Base-by-base conservation (phyloP, 2,329 filamentous ascomycete genomes). In the Saccharata proteae region DNA sequence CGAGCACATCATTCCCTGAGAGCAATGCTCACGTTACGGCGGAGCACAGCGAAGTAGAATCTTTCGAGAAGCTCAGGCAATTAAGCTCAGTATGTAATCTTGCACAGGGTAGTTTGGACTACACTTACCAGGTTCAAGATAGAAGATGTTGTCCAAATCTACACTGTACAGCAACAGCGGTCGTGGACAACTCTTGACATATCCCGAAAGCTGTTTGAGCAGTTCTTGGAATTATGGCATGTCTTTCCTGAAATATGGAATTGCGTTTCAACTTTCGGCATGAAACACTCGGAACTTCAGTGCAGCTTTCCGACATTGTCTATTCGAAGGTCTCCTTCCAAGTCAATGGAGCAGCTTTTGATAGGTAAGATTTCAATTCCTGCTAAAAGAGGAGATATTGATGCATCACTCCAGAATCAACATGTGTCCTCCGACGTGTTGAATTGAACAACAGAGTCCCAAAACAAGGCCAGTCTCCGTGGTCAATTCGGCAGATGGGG, bases 401-500 rank as follows among this genome's bases (percentile, higher is more conserved):
- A n/a, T n/a, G n/a, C n/a, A n/a, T n/a, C n/a, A n/a, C n/a, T n/a
- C n/a, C 15, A 39, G 37, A 39, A 19, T 34, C 24, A 3, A 15
- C 25, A 3, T 39, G 23, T 14, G 32, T 39, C n/a, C 19, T 39
- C 3, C 27, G 37, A 8, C 34, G 37, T 15, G 34, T 21, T 8
- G 37, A 39, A 16, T 13, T 28, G 7, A 18, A 37, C 15, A 22
- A 34, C 15, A 20, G 37, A 15, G 12, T 11, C 14, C 6, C 18
- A 3, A n/a, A 13, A 5, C 16, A 39, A 32, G 37, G 30, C 11
- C 30, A 35, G 23, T 17, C n/a, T 4, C 34, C 37, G 7, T 39
- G 30, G 30, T 39, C 37, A 14, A 39, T 39, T 11, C 30, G 37
- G 5, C 37, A 37, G 20, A 39, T 28, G 1, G 37, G 30, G 6